phyloP scores from a whole-genome alignment of 169 alveolate genomes.

The Babesia gibsoni region DNA sequence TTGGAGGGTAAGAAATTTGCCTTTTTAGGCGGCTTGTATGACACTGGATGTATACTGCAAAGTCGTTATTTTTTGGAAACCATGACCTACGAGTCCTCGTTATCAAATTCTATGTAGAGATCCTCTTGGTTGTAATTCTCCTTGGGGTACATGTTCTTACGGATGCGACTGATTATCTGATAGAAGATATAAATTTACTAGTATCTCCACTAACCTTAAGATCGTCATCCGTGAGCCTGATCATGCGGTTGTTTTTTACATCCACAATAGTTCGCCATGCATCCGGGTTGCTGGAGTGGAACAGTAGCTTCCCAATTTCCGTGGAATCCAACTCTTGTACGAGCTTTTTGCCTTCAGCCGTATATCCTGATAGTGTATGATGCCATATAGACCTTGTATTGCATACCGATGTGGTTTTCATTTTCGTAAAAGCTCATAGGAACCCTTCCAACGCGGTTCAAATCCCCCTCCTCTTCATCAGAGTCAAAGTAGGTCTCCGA shows the following conservation, averaged over 20 bases:
- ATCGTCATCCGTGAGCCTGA: slow-evolving; percentile 60
- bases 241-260: slow-evolving; percentile 37
- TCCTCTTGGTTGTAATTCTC: slow-evolving; percentile 57
- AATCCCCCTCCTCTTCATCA: slow-evolving; percentile 57
- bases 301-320: slow-evolving; percentile 53
- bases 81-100: slow-evolving; percentile 45
- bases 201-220: slow-evolving; percentile 2
- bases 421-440: slow-evolving; percentile 58
- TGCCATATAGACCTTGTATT: background rate
- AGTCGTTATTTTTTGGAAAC: background rate
- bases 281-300: slow-evolving; percentile 60
- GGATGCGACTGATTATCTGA: slow-evolving; percentile 55
- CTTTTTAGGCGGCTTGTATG: slow-evolving; percentile 81
- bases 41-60: slow-evolving; percentile 75
- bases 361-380: slow-evolving; percentile 31
- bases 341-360: slow-evolving; percentile 56
- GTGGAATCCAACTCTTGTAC: slow-evolving; percentile 59
- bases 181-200: background rate
- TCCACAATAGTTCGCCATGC: slow-evolving; percentile 64
- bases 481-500: slow-evolving; percentile 48
- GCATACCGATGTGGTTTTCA: slow-evolving; percentile 59
- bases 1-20: slow-evolving; percentile 86
- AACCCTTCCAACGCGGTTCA: slow-evolving; percentile 56
- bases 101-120: slow-evolving; percentile 52
- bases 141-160: slow-evolving; percentile 65